Evolutionary conservation across 73 alveolate species (phyloP), one percentile per base, ranked within the genome.

Genomic region (Stentor roeselii): DNA sequence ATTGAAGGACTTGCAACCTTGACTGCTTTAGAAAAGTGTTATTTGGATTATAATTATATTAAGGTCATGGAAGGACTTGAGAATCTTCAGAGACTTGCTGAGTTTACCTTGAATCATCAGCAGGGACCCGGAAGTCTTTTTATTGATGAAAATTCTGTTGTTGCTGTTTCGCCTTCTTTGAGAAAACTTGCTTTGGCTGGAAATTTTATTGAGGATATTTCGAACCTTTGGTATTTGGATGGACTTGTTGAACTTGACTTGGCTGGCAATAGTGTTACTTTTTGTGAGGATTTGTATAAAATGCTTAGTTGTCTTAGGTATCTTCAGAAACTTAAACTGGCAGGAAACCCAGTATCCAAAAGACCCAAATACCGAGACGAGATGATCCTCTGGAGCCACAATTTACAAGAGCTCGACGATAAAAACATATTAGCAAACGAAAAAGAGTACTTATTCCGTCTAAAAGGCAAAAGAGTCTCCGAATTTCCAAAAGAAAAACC

Each of bases 301-400:
- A 32, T 32, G n/a, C 37, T 67, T 21, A 67, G 80, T 32, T 67
- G 80, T 32, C 21, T 67, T 36, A 67, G 34, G 11, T 67, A 67
- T 67, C 37, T 67, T 21, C 15, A n/a, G 34, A 67, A 21, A 21
- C 37, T 67, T 21, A 67, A 67, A 21, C 37, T 67, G 37, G n/a
- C 41, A 21, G 80, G 80, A 27, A 67, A 67, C 34, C 80, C 80
- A 21, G 37, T 67, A 21, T 1, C 37, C 37, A 67, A 32, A 2
- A n/a, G 80, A 32, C 80, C 37, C 15, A 67, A 67, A 32, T 67
- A 67, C 34, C 21, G 80, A 67, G 80, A 67, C 34, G 80, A 67
- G 37, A 32, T 67, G 37, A 67, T 67, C 14, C 37, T 67, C 27
- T 67, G 41, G 1, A 67, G 37, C 34, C 14, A 67, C 41, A 21